These are phyloP conservation scores for Petunia hybrid DNA, from an alignment of 305 asterid genomes.

Conservation along the genomic window DNA sequence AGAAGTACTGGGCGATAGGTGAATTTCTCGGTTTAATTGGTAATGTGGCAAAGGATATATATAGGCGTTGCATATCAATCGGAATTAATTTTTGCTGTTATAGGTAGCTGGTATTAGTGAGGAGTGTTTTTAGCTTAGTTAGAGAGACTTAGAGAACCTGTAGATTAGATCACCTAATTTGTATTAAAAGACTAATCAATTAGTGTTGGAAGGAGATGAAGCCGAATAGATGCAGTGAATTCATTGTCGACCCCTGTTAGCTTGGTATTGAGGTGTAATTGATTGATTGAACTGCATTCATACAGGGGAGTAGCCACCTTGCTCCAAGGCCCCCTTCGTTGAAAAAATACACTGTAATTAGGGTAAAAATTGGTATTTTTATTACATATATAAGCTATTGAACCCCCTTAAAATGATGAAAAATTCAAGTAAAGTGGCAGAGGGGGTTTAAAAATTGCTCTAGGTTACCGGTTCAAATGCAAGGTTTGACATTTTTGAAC, in stretches of 20 bases:
- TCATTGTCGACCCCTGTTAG: not conserved
- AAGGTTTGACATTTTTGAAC: too few relatives aligned
- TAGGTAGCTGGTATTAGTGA: not conserved
- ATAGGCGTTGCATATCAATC: not conserved
- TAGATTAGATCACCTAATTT: not conserved
- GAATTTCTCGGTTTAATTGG: not conserved
- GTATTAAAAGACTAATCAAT: not conserved
- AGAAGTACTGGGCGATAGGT: not conserved
- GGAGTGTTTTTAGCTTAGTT: not conserved
- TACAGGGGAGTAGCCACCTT: too few relatives aligned
- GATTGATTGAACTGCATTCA: not conserved
- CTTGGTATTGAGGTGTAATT: not conserved
- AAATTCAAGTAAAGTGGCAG: too few relatives aligned
- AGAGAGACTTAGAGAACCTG: not conserved
- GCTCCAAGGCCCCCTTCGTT: too few relatives aligned
- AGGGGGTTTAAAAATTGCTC: too few relatives aligned
- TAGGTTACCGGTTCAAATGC: too few relatives aligned
- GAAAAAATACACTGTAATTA: too few relatives aligned
- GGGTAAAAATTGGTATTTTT: too few relatives aligned
- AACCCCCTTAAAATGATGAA: too few relatives aligned
- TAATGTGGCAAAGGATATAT: slow-evolving; percentile 1
- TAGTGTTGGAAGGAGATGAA: not conserved
- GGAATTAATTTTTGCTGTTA: slow-evolving; percentile 25
- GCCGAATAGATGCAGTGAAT: not conserved
- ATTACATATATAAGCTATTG: too few relatives aligned